Conservation (phyloP, 192 early-diverging fungal species). For the Phycomyces blakesleeanus region DNA sequence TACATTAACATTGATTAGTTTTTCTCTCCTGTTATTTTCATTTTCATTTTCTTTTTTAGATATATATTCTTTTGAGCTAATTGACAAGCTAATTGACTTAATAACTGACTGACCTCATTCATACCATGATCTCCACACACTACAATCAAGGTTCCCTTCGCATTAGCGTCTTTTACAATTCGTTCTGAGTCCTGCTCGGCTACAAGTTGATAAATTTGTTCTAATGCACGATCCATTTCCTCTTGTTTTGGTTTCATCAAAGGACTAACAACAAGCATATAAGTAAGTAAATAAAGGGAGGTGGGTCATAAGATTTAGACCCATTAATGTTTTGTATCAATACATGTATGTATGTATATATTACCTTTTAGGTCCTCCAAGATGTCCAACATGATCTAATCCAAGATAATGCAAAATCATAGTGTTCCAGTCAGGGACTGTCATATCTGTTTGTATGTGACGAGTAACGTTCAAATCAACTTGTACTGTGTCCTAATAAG, state of each 20-base stretch:
- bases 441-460: slow-evolving; percentile 54
- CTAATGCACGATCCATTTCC: slow-evolving; percentile 71
- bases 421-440: slow-evolving; percentile 60
- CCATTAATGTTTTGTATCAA: not conserved
- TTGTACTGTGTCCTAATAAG: slow-evolving; percentile 67
- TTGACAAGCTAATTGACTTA: no score
- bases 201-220: slow-evolving; percentile 49
- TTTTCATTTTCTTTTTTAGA: no score
- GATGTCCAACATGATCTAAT: slow-evolving; percentile 80
- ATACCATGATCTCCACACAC: slow-evolving; percentile 82
- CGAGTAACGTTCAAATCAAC: slow-evolving; percentile 74
- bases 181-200: slow-evolving; percentile 41
- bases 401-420: slow-evolving; percentile 78
- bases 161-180: slow-evolving; percentile 21
- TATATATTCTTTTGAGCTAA: no score
- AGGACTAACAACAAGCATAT: no score
- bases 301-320: no score
- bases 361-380: slow-evolving; percentile 56
- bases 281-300: no score
- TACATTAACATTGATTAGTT: slow-evolving; percentile 9
- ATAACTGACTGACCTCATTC: slow-evolving; percentile 58
- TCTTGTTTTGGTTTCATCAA: slow-evolving; percentile 72
- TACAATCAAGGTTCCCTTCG: slow-evolving; percentile 67
- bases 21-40: not conserved
- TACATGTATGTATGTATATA: not conserved